These are phyloP conservation scores for Chalciporus piperatus DNA, from an alignment of 768 basidiomycete genomes.

Conservation along the genomic window DNA sequence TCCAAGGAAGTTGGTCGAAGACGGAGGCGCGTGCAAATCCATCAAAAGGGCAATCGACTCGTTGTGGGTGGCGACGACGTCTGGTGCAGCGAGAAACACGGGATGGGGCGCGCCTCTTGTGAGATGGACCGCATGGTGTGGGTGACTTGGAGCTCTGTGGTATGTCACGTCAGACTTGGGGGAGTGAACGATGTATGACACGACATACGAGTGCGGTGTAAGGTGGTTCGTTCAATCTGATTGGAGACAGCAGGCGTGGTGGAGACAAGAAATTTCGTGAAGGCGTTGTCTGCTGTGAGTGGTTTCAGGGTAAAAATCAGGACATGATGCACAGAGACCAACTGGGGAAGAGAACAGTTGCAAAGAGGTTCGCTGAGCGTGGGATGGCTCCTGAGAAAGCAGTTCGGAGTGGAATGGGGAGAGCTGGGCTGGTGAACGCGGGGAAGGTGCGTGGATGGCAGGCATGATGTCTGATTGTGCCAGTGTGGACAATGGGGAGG, in stretches of 20 bases:
- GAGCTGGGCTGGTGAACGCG: constrained; percentile 30
- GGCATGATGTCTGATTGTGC: constrained; percentile 30
- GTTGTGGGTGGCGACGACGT: constrained; percentile 42
- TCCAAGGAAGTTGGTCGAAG: constrained; percentile 71
- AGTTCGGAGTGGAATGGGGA: constrained; percentile 2
- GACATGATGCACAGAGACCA: constrained; percentile 2
- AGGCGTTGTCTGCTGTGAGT: constrained; percentile 20
- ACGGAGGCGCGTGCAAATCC: constrained; percentile 31
- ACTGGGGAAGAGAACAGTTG: background rate
- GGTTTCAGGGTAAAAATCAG: constrained; percentile 2
- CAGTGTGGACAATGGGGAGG: constrained; percentile 18
- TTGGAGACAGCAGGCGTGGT: constrained; percentile 38
- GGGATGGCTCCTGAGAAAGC: background rate
- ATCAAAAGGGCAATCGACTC: constrained; percentile 40
- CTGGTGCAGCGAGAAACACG: constrained; percentile 38
- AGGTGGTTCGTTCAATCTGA: constrained; percentile 33
- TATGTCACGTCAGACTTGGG: constrained; percentile 7
- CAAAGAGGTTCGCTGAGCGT: background rate
- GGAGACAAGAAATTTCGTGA: constrained; percentile 26
- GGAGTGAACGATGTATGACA: background rate
- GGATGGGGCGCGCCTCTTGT: constrained; percentile 37
- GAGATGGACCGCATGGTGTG: constrained; percentile 35
- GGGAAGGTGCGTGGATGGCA: constrained; percentile 42
- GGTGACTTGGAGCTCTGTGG: constrained; percentile 39
- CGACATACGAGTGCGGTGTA: constrained; percentile 18